Percentiles rank a stretch among this genome's conserved stretches.
Evolutionary conservation across 371 early-diverging fungal genomes (phyloP).

Genomic region (Lichtheimia ornata): DNA sequence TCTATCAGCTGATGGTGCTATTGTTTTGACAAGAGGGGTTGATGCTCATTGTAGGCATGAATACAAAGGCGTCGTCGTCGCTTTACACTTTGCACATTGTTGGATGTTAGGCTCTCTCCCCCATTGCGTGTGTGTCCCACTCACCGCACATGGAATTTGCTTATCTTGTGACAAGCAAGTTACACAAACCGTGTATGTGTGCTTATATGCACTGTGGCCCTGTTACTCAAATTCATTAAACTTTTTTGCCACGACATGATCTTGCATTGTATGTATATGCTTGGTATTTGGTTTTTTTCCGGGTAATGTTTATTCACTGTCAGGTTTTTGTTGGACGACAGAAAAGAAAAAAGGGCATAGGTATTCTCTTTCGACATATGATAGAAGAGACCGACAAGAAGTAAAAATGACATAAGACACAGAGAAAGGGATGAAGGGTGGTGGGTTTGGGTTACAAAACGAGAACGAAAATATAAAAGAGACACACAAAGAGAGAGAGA

Average conservation of each 20-base stretch:
- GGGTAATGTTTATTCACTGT: no score
- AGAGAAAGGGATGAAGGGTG: not conserved
- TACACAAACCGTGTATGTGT: not conserved
- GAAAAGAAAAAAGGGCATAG: no score
- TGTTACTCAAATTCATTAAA: constrained; percentile 6
- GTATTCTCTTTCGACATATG: not conserved
- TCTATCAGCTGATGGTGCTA: no score
- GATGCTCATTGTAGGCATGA: no score
- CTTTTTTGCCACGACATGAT: not conserved
- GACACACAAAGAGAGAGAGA: no score
- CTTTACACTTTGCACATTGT: not conserved
- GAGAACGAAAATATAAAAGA: no score
- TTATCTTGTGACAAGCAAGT: constrained; percentile 2
- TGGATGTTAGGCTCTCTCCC: not conserved
- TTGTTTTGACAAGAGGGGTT: no score
- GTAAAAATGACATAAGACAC: not conserved
- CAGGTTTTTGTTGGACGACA: no score
- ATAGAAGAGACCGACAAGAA: constrained; percentile 2
- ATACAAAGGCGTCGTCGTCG: no score
- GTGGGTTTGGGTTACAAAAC: no score
- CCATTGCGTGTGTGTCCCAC: no score
- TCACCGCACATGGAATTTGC: not conserved
- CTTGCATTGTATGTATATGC: no score
- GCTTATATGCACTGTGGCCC: not conserved
- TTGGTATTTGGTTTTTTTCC: not conserved